Conservation (phyloP, 2,329 filamentous ascomycete species). For the Fusarium sulawesiense region DNA sequence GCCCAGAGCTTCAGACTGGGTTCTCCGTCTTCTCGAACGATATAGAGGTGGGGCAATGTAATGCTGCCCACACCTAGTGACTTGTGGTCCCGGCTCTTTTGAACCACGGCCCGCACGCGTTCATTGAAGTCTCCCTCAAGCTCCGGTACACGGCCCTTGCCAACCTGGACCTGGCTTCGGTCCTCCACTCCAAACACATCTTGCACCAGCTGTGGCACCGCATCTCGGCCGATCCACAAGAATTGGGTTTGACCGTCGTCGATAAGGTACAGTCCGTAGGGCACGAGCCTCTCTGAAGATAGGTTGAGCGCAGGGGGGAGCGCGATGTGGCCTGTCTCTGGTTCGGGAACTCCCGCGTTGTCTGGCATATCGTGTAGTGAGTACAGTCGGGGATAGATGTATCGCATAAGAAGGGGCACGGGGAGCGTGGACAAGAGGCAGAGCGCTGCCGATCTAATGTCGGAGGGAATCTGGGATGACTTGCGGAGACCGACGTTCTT, state of each 20-base stretch:
- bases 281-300: conserved; percentile 85
- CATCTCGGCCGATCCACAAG: conserved; percentile 93
- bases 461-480: conserved; percentile 92
- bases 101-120: conserved; percentile 86
- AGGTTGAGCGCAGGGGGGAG: conserved; percentile 88
- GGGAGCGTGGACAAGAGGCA: conserved; percentile 95
- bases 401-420: conserved; percentile 89
- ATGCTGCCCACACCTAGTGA: conserved; percentile 92
- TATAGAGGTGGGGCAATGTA: conserved; percentile 89
- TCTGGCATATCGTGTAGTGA: conserved; percentile 97
- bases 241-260: conserved; percentile 98
- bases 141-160: conserved; percentile 87
- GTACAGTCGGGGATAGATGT: conserved; percentile 88
- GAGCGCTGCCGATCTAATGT: conserved; percentile 91
- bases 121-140: conserved; percentile 98
- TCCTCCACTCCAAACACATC: conserved; percentile 94
- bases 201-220: conserved; percentile 85
- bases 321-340: conserved; percentile 86
- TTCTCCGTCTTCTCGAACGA: conserved; percentile 95
- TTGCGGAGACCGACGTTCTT: conserved; percentile 96
- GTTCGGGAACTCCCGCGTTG: conserved; percentile 85
- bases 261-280: conserved; percentile 94
- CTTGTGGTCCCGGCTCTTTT: conserved; percentile 91
- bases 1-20: conserved; percentile 96
- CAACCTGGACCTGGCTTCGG: conserved; percentile 85